A percentile compares a stretch with the other conserved stretches of the same genome.
These are phyloP conservation scores for Kwoniella dendrophila DNA, from an alignment of 768 basidiomycete genomes.

Conservation along the genomic window DNA sequence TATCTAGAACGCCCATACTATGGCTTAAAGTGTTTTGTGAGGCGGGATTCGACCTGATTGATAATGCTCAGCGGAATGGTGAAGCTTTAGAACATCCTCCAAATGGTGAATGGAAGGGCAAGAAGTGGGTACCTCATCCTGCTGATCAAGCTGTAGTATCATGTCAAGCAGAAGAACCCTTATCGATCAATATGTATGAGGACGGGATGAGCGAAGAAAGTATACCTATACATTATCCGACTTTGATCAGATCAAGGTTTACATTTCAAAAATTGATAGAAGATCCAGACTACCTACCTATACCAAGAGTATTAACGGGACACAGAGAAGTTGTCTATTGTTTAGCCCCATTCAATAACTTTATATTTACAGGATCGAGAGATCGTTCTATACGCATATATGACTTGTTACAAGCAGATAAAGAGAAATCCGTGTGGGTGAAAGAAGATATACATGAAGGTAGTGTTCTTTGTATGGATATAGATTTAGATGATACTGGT, in stretches of 20 bases:
- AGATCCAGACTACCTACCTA: slow-evolving; percentile 2
- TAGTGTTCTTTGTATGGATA: slow-evolving; percentile 40
- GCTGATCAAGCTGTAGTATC: background rate
- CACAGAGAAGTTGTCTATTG: slow-evolving; percentile 37
- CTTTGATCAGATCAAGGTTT: slow-evolving; percentile 31
- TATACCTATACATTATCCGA: slow-evolving; percentile 42
- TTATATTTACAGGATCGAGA: slow-evolving; percentile 40
- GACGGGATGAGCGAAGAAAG: background rate
- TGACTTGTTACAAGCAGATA: background rate
- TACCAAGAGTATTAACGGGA: background rate
- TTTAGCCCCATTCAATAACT: slow-evolving; percentile 6
- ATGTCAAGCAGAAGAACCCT: background rate
- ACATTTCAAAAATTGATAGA: slow-evolving; percentile 12
- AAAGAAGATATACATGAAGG: slow-evolving; percentile 32
- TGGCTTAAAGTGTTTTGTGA: slow-evolving; percentile 27
- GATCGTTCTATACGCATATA: slow-evolving; percentile 36
- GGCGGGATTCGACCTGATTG: slow-evolving; percentile 17
- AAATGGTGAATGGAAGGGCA: slow-evolving; percentile 24
- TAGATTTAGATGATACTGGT: slow-evolving; percentile 19
- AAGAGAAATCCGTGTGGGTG: background rate
- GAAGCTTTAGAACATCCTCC: slow-evolving; percentile 19
- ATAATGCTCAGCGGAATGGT: background rate
- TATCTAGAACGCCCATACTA: slow-evolving; percentile 32
- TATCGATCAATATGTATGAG: background rate
- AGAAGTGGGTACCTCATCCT: slow-evolving; percentile 13